A percentile compares a stretch with the other conserved stretches of the same genome.
phyloP scores from a whole-genome alignment of 495 filamentous ascomycete species.

The Talaromyces liani region DNA sequence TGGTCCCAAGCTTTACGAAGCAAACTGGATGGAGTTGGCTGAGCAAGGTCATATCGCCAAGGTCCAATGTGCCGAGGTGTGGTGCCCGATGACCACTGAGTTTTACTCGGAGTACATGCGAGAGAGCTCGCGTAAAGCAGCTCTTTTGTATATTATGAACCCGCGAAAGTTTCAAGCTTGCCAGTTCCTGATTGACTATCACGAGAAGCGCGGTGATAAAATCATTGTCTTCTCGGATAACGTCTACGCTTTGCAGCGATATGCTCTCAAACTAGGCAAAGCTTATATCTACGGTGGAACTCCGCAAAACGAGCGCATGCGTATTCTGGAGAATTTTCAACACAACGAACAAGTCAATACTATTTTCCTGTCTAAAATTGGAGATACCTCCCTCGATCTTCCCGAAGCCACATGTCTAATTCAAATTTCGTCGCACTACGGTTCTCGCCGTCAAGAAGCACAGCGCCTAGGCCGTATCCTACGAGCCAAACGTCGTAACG shows the following conservation, averaged over 20 bases:
- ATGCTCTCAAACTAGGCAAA: conserved; percentile 78
- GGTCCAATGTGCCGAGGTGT: conserved; percentile 97
- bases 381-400: conserved; percentile 93
- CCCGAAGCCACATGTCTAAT: conserved; percentile 97
- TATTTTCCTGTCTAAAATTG: conserved; percentile 96
- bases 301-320: conserved; percentile 74
- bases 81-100: conserved; percentile 98
- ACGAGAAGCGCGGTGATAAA: conserved; percentile 94
- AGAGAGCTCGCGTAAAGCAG: conserved; percentile 58
- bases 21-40: conserved; percentile 98
- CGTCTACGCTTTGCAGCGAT: conserved; percentile 83
- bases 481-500: conserved; percentile 89
- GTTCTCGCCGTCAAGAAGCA: conserved; percentile 93
- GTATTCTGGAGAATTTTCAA: conserved; percentile 93
- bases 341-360: conserved; percentile 90
- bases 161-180: conserved; percentile 94
- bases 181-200: conserved; percentile 95
- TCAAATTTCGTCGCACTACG: conserved; percentile 97
- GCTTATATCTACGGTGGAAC: conserved; percentile 93
- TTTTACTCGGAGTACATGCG: conserved; percentile 93
- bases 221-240: conserved; percentile 99
- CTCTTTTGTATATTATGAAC: conserved; percentile 93
- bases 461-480: conserved; percentile 93
- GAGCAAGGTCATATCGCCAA: conserved; percentile 96
- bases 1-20: conserved; percentile 94